Base-by-base conservation (phyloP, 257 asterid species). In the Gynochthodes officinalis region DNA sequence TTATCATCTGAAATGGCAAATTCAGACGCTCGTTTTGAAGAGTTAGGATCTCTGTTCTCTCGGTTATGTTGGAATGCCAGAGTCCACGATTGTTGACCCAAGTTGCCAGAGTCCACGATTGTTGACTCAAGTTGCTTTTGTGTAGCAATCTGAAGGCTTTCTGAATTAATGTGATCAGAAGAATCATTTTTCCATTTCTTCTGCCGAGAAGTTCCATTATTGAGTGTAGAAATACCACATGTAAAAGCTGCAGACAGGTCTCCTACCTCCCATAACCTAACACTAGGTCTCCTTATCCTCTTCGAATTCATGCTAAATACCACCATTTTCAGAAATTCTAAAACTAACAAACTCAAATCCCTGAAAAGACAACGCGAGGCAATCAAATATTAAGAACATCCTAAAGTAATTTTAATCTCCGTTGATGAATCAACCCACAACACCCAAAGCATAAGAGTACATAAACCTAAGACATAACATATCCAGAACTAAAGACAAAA, bases 171-270 rank as follows among this genome's bases (percentile, higher is more conserved):
- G 5, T 40, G 21, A 58, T 58, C 64, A 49, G 25, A 19, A 4
- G 69, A 52, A 43, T 67, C 71, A 42, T 21, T 42, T 33, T 48
- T 72, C 78, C 78, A 59, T 19, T 46, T 70, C 37, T 33, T 43
- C 46, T 59, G 67, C 66, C 68, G 35, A 7, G 46, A 3, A 18
- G 7, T 78, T 78, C 48, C 52, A 58, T 73, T 53, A 44, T 39
- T 72, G 27, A 64, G 70, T n/a, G 27, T 30, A 60, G 78, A 78
- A 44, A 69, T 35, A 54, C 40, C 75, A 57, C 78, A 68, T n/a
- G 78, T 65, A 16, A 71, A 76, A 64, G 80, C 82, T n/a, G 82
- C 82, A 50, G 82, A 49, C 9, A 78, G 18, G 69, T 78, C 78
- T 42, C 82, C 82, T 19, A 78, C 54, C 35, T 78, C 82, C 71